Percentiles rank a stretch among this genome's conserved stretches.
Conservation (phyloP, 768 basidiomycete genomes). For the Coprinellus micaceus region DNA sequence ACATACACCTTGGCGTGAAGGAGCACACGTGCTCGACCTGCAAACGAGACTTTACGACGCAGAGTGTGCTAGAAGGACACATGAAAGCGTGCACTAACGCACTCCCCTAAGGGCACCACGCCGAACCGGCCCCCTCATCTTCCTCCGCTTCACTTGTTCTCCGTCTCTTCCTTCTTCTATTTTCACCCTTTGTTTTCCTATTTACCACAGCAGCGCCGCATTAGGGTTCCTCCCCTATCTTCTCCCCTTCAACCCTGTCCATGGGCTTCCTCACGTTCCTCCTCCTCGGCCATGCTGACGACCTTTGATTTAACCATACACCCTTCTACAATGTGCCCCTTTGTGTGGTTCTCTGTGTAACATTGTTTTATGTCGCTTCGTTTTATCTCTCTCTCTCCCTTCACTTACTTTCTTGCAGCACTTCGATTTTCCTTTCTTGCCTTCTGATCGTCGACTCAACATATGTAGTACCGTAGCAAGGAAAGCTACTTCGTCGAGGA, state of each 20-base stretch:
- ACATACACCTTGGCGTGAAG: background rate
- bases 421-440: background rate
- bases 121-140: too few relatives aligned
- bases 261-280: too few relatives aligned
- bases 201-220: background rate
- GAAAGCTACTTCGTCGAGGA: too few relatives aligned
- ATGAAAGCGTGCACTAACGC: background rate
- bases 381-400: background rate
- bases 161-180: background rate
- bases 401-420: background rate
- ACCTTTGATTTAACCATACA: background rate
- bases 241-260: background rate
- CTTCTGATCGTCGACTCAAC: too few relatives aligned
- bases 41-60: background rate
- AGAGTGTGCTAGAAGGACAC: conserved; percentile 3
- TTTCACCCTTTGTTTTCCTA: background rate
- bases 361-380: background rate
- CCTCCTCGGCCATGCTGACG: background rate
- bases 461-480: too few relatives aligned
- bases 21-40: background rate
- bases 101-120: background rate
- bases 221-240: background rate
- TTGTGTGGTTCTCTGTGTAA: background rate
- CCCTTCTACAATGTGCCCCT: background rate
- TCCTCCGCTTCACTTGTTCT: background rate